These are phyloP conservation scores for Kuraishia piskuri DNA, from an alignment of 805 yeast species.

Conservation along the genomic window DNA sequence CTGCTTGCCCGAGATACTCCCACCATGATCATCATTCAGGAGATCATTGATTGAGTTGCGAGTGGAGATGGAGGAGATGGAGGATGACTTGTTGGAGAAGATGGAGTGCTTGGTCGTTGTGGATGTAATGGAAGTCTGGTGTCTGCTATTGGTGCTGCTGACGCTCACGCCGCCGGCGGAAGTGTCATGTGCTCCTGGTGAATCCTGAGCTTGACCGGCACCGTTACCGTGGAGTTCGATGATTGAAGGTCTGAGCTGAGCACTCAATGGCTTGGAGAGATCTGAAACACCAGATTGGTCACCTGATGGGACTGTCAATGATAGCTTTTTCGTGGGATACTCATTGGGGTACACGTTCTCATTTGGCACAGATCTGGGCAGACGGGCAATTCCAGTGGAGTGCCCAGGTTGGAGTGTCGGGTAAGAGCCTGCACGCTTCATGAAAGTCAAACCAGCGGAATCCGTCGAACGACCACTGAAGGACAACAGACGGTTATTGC, in stretches of 20 bases:
- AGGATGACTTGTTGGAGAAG: conserved; percentile 1
- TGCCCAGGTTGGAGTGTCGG: not conserved
- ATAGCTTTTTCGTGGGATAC: not conserved
- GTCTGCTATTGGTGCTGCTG: not conserved
- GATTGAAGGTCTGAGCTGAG: not conserved
- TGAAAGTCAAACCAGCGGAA: not conserved
- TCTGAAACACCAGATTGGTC: not conserved
- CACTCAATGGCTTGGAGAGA: not conserved
- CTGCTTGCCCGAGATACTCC: not conserved
- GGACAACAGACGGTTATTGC: not conserved
- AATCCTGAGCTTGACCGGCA: not conserved
- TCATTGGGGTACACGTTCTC: not conserved
- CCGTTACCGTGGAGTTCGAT: not conserved
- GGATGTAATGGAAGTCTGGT: not conserved
- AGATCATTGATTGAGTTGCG: conserved; percentile 1
- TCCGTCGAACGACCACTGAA: not conserved
- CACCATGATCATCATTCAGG: not conserved
- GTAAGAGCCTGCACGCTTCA: not conserved
- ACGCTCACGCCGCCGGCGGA: not conserved
- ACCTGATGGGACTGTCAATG: not conserved
- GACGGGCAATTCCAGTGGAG: not conserved
- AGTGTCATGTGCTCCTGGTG: not conserved
- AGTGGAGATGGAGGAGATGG: not conserved
- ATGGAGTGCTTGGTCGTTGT: not conserved
- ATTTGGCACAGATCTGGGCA: not conserved